These are phyloP conservation scores for Myriosclerotinia duriaeana DNA, from an alignment of 2,329 filamentous ascomycete species.

Conservation along the genomic window DNA sequence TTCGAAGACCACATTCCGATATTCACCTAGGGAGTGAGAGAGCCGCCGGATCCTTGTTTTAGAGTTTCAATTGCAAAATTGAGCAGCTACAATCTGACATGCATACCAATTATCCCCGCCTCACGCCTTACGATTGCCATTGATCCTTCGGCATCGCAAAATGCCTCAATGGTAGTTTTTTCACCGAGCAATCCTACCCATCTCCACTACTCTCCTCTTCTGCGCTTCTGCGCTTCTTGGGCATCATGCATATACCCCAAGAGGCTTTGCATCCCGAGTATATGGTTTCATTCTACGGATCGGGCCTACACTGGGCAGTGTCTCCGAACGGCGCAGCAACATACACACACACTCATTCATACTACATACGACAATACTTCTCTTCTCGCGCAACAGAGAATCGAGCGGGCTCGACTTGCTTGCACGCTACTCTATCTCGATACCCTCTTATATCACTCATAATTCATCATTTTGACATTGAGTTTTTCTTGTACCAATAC, in stretches of 20 bases:
- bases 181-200: not conserved
- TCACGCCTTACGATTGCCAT: not conserved
- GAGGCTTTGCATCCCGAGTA: not conserved
- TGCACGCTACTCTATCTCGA: conserved; percentile 10
- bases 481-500: not conserved
- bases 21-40: conserved; percentile 4
- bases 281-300: not conserved
- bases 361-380: not conserved
- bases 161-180: not conserved
- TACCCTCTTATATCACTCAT: conserved; percentile 13
- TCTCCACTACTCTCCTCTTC: not conserved
- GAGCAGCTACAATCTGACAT: not conserved
- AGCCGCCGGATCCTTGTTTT: conserved; percentile 3
- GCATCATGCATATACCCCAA: not conserved
- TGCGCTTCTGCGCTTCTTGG: not conserved
- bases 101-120: not conserved
- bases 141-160: not conserved
- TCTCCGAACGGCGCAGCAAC: conserved; percentile 2
- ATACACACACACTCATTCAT: not conserved
- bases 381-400: conserved; percentile 15
- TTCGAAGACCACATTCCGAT: not conserved
- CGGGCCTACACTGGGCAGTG: not conserved
- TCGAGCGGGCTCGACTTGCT: conserved; percentile 19
- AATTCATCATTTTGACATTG: not conserved
- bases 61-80: conserved; percentile 12